Evolutionary conservation across 257 asterid genomes (phyloP).

Genomic region (Anisodus acutangulus): DNA sequence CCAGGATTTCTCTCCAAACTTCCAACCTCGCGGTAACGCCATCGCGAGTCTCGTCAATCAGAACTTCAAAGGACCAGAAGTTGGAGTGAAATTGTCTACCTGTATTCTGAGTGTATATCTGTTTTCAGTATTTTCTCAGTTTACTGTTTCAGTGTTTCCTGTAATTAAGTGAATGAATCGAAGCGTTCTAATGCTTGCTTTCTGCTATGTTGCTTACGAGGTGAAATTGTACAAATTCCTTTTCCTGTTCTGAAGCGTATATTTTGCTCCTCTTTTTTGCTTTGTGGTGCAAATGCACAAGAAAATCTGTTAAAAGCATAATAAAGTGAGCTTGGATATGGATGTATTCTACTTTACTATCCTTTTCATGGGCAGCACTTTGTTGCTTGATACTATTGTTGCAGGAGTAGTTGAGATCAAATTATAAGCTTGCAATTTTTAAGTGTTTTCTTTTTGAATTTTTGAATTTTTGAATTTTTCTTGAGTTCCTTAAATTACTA

Average conservation of each 20-base stretch:
- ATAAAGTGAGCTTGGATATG: not conserved
- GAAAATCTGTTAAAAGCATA: not conserved
- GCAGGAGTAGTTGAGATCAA: not conserved
- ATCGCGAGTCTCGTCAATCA: too few species aligned
- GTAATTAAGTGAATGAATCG: not conserved
- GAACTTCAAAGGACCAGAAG: not conserved
- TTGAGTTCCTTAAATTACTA: not conserved
- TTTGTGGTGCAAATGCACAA: not conserved
- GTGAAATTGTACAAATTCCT: not conserved
- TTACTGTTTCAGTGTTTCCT: not conserved
- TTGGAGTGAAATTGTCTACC: not conserved
- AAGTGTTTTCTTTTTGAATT: not conserved
- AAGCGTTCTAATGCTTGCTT: not conserved
- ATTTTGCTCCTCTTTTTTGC: not conserved
- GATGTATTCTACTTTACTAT: not conserved
- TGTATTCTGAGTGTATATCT: not conserved
- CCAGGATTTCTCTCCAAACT: too few species aligned
- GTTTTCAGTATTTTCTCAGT: not conserved
- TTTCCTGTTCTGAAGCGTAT: not conserved
- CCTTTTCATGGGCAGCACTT: not conserved
- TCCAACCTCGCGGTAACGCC: too few species aligned
- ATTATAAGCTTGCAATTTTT: not conserved
- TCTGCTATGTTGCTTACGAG: not conserved
- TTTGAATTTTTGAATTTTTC: not conserved
- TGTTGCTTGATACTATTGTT: not conserved